Base-by-base conservation (phyloP, 345 rosid species). In the Pelargonium nanum region DNA sequence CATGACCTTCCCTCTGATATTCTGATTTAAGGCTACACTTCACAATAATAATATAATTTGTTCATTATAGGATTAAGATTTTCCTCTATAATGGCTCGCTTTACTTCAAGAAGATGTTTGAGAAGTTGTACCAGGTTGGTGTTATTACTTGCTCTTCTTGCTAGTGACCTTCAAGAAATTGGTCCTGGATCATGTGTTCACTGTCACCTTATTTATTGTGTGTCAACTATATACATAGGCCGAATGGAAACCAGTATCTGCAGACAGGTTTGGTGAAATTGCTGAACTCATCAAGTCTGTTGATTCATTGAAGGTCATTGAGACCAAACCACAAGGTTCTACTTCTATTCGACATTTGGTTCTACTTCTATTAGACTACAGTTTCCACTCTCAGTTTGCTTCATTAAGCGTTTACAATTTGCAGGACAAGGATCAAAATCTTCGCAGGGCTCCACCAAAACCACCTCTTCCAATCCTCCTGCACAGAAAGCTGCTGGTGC, bases 191-290 rank as follows among this genome's bases (percentile, higher is more conserved):
- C 30, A 8, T 24, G 30, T 64, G 23, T 34, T 24, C 1, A 45
- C 16, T 26, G 56, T 64, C 26, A 65, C 21, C 56, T 32, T 10
- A n/a, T 65, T 64, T 30, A 10, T 32, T n/a, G 9, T 22, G 34
- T 25, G 7, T 24, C 13, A 48, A 64, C 68, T 19, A 4, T 55
- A 59, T 44, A 1, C 55, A 50, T 72, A 92, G 98, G 97, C 75
- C 65, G 97, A 93, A 25, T 93, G 97, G 99, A 93, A 80, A 73
- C 97, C 90, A 22, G 84, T 77, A 67, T 87, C 91, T 48, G 79
- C 90, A 0, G 88, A 89, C 22, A 85, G 55, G 68, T 93, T 85
- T 55, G 65, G 80, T 75, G 94, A 89, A 21, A 84, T 89, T 68
- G 71, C 78, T 34, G 94, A 93, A 66, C 83, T 87, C 60, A 26